A percentile compares a stretch with the other conserved stretches of the same genome.
Evolutionary conservation across 1,284 basidiomycete genomes (phyloP).

Genomic region (Ganoderma boninense): DNA sequence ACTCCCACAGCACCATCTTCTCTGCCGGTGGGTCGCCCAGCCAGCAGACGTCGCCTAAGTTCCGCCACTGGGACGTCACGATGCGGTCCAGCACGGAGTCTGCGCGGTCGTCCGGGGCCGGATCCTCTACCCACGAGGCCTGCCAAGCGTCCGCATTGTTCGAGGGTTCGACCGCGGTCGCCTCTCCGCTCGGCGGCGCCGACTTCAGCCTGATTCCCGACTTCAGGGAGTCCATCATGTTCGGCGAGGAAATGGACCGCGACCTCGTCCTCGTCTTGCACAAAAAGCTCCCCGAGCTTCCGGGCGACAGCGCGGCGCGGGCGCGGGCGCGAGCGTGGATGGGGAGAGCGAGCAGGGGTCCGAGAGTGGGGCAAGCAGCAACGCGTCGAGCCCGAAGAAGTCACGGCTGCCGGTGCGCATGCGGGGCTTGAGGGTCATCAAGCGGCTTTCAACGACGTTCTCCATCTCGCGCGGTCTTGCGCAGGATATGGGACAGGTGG

Average conservation of each 20-base stretch:
- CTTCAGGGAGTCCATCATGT: constrained; percentile 16
- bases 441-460: constrained; percentile 37
- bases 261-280: constrained; percentile 35
- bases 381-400: constrained; percentile 27
- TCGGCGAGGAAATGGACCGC: constrained; percentile 26
- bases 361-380: constrained; percentile 1
- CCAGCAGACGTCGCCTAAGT: constrained; percentile 25
- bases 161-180: not conserved
- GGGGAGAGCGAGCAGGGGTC: not conserved
- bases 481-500: constrained; percentile 36
- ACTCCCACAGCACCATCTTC: constrained; percentile 12
- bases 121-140: not conserved
- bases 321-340: constrained; percentile 7
- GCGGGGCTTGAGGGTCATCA: constrained; percentile 33
- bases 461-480: constrained; percentile 36
- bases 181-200: constrained; percentile 3
- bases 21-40: constrained; percentile 14
- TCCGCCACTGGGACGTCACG: constrained; percentile 19
- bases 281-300: constrained; percentile 28
- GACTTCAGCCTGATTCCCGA: constrained; percentile 15
- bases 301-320: constrained; percentile 8
- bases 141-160: not conserved
- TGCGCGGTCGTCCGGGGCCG: not conserved
- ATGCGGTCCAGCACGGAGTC: constrained; percentile 23
- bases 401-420: constrained; percentile 38